Conservation (phyloP, 495 filamentous ascomycete species). For the Neurospora terricola region DNA sequence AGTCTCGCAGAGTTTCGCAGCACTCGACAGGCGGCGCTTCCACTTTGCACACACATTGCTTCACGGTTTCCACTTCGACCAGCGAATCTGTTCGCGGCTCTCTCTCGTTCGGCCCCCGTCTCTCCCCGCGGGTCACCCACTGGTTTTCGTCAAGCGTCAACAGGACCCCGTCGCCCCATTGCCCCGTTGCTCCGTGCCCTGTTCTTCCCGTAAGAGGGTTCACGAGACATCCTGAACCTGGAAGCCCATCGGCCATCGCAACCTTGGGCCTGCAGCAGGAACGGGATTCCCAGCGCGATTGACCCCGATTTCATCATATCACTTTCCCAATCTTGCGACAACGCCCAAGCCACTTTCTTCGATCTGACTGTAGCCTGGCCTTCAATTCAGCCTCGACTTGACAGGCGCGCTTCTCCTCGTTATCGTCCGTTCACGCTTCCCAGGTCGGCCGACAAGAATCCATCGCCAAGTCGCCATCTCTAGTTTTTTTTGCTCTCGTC, state of each 20-base stretch:
- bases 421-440: neutral
- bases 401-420: neutral
- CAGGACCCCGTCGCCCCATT: neutral
- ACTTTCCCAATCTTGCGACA: neutral
- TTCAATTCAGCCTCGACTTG: neutral
- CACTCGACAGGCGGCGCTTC: neutral
- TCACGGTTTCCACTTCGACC: neutral
- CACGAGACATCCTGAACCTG: neutral
- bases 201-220: neutral
- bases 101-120: neutral
- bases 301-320: neutral
- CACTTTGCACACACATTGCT: neutral
- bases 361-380: neutral
- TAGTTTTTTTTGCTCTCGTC: neutral
- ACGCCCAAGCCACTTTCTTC: neutral
- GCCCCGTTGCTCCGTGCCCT: neutral
- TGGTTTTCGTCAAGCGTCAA: neutral
- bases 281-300: neutral
- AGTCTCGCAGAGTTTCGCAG: neutral
- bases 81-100: neutral
- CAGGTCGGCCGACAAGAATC: slow-evolving; percentile 7
- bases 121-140: neutral
- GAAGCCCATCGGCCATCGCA: slow-evolving; percentile 16
- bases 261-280: slow-evolving; percentile 20
- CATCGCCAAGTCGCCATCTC: slow-evolving; percentile 9